phyloP scores from a whole-genome alignment of 2,329 filamentous ascomycete species.

The Fusarium brevicatenulatum region DNA sequence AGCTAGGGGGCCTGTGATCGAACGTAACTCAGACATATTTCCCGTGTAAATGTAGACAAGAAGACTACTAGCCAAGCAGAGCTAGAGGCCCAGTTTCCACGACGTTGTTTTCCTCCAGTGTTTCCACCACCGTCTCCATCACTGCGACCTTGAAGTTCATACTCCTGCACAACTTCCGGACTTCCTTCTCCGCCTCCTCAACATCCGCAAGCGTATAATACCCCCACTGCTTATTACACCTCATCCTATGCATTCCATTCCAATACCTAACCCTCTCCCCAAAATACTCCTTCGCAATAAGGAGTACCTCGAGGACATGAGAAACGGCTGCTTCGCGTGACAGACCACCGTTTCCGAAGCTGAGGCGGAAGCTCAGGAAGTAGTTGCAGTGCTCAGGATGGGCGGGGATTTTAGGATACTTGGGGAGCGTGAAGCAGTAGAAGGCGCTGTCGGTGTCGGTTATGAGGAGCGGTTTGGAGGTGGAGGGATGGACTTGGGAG shows the following conservation, averaged over 20 bases:
- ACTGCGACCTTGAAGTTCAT: not conserved
- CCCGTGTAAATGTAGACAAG: too few relatives aligned
- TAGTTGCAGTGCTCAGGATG: not conserved
- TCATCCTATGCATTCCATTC: not conserved
- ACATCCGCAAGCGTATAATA: not conserved
- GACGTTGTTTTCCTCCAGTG: not conserved
- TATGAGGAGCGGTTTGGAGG: not conserved
- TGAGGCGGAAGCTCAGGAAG: not conserved
- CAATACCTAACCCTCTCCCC: not conserved
- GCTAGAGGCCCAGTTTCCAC: not conserved
- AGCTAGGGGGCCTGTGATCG: not conserved
- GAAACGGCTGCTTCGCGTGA: not conserved
- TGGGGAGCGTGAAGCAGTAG: not conserved
- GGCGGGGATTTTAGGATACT: not conserved
- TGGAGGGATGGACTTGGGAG: not conserved
- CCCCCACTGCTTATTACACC: not conserved
- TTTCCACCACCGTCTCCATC: not conserved
- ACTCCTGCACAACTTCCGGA: not conserved
- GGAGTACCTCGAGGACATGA: not conserved
- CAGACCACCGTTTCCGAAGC: not conserved
- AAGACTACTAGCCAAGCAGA: not conserved
- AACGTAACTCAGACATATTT: not conserved
- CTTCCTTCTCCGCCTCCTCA: not conserved
- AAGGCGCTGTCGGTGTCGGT: not conserved
- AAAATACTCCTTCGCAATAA: not conserved